Evolutionary conservation across 176 grass and related monocot species (phyloP).

Genomic region (Triticum timopheevii): DNA sequence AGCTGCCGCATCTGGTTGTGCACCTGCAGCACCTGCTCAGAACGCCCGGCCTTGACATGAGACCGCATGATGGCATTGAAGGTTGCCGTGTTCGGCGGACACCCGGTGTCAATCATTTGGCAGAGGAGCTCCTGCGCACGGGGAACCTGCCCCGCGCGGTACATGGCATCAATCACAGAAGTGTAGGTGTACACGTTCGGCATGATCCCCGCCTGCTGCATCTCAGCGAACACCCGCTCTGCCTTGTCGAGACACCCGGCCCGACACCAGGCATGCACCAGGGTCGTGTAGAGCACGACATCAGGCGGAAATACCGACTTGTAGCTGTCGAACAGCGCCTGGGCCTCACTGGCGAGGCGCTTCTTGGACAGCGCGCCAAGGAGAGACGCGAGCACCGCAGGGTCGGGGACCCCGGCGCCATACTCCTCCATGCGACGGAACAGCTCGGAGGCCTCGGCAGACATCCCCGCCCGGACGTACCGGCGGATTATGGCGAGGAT

Average conservation of each 20-base stretch:
- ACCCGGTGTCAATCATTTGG: constrained; percentile 81
- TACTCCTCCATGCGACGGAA: constrained; percentile 77
- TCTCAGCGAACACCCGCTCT: constrained; percentile 65
- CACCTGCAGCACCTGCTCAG: constrained; percentile 83
- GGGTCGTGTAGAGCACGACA: constrained; percentile 67
- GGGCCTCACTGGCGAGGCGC: constrained; percentile 66
- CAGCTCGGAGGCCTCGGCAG: constrained; percentile 55
- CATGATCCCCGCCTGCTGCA: constrained; percentile 54
- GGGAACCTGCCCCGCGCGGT: constrained; percentile 71
- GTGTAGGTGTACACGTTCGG: constrained; percentile 97
- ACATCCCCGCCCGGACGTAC: constrained; percentile 60
- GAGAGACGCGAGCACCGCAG: constrained; percentile 48
- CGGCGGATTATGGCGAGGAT: constrained; percentile 61
- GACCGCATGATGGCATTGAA: constrained; percentile 82
- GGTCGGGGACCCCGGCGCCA: constrained; percentile 50
- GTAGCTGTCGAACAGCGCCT: constrained; percentile 70
- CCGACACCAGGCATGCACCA: constrained; percentile 84
- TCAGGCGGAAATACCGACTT: constrained; percentile 67
- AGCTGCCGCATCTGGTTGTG: constrained; percentile 90
- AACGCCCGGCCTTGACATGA: constrained; percentile 68
- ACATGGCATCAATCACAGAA: constrained; percentile 89
- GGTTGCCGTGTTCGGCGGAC: constrained; percentile 63
- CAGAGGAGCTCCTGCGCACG: constrained; percentile 80
- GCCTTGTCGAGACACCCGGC: constrained; percentile 65
- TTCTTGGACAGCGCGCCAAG: constrained; percentile 70